Evolutionary conservation across 345 rosid species (phyloP).

Genomic region (Xanthoceras sorbifolium): DNA sequence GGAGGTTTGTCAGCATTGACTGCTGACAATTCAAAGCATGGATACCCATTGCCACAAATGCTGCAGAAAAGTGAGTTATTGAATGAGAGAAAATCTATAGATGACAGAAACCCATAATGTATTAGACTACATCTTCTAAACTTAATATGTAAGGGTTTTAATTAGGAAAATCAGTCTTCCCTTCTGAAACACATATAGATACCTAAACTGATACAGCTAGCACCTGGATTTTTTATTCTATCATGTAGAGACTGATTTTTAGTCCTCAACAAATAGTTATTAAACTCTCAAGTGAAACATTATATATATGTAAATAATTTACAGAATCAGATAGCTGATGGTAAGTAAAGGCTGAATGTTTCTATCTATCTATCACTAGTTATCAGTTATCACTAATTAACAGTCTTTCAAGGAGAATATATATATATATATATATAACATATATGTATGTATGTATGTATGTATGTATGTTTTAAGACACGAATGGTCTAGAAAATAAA

Average conservation of each 20-base stretch:
- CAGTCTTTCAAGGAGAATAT: neutral
- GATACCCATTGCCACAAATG: constrained; percentile 61
- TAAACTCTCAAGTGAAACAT: neutral
- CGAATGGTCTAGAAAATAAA: constrained; percentile 2
- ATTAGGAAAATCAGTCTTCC: neutral
- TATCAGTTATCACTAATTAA: neutral
- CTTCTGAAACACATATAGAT: neutral
- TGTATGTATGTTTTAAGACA: no score
- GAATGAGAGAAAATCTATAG: constrained; percentile 15
- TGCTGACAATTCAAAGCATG: constrained; percentile 90
- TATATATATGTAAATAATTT: neutral
- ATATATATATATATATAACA: no score
- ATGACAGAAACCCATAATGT: neutral
- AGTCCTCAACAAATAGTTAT: neutral
- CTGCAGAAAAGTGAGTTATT: constrained; percentile 45
- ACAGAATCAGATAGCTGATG: neutral
- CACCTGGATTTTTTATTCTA: neutral
- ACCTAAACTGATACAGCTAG: neutral
- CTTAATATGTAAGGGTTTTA: neutral
- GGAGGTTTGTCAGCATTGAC: constrained; percentile 96
- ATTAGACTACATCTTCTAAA: neutral
- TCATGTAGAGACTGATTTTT: neutral
- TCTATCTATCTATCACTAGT: neutral
- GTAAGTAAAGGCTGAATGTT: neutral
- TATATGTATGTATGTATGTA: no score